A percentile compares a stretch with the other conserved stretches of the same genome.
phyloP scores from a whole-genome alignment of 2,329 filamentous ascomycete species.

The Sporothrix schenckii region DNA sequence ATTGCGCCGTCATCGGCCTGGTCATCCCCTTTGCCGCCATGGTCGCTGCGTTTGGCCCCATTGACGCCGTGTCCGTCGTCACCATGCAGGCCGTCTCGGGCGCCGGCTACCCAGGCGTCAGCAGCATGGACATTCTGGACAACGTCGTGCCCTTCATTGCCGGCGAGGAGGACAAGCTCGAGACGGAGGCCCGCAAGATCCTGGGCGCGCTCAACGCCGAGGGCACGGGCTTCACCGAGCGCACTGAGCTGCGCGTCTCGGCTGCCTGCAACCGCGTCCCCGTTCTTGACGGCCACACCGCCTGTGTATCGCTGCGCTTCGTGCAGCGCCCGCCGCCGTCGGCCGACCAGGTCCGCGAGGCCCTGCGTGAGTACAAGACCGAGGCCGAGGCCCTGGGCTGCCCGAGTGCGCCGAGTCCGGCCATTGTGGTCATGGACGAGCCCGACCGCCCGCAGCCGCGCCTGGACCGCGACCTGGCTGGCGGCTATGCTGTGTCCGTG shows the following conservation, averaged over 20 bases:
- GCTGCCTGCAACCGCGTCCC: constrained; percentile 91
- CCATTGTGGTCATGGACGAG: constrained; percentile 89
- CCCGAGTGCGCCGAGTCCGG: constrained; percentile 77
- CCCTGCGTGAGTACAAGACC: constrained; percentile 76
- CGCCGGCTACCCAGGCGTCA: constrained; percentile 86
- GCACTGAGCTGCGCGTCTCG: constrained; percentile 72
- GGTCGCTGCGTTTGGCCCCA: constrained; percentile 80
- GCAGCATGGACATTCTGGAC: constrained; percentile 93
- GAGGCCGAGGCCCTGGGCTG: constrained; percentile 84
- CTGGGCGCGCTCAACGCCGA: constrained; percentile 73
- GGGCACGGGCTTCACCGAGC: constrained; percentile 74
- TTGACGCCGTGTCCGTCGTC: constrained; percentile 75
- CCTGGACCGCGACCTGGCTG: constrained; percentile 80
- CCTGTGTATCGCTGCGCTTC: constrained; percentile 88
- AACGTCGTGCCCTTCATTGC: constrained; percentile 93
- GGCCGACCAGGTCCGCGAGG: constrained; percentile 74
- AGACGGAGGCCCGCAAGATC: constrained; percentile 94
- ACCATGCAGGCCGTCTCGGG: constrained; percentile 95
- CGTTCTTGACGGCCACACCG: constrained; percentile 94
- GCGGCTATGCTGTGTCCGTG: constrained; percentile 88
- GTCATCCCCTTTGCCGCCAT: constrained; percentile 94
- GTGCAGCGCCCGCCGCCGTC: constrained; percentile 72
- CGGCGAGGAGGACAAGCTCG: constrained; percentile 94
- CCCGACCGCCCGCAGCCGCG: constrained; percentile 87
- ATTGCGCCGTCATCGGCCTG: constrained; percentile 95